A percentile compares a stretch with the other conserved stretches of the same genome.
phyloP scores from a whole-genome alignment of 2,329 filamentous ascomycete species.

The Arthroderma sp. region DNA sequence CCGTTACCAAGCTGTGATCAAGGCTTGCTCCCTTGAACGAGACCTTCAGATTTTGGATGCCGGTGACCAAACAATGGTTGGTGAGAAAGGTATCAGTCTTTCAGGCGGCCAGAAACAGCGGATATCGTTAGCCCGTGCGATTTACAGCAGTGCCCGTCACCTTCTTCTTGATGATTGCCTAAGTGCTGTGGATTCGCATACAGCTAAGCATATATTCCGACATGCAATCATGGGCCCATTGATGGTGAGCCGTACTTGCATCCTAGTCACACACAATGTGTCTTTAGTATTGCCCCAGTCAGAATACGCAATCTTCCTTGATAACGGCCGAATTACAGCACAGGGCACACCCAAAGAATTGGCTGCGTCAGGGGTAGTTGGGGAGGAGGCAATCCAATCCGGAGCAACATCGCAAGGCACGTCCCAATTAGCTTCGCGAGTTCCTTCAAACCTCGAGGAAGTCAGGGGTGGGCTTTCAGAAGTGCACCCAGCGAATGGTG shows the following conservation, averaged over 20 bases:
- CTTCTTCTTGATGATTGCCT: slow-evolving; percentile 88
- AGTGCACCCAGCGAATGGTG: slow-evolving; percentile 31
- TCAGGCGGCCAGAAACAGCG: slow-evolving; percentile 96
- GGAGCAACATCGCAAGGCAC: slow-evolving; percentile 53
- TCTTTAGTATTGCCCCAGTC: slow-evolving; percentile 72
- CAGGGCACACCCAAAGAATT: slow-evolving; percentile 70
- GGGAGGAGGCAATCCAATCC: slow-evolving; percentile 71
- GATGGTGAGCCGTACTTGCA: slow-evolving; percentile 80
- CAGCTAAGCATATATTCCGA: slow-evolving; percentile 94
- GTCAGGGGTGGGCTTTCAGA: slow-evolving; percentile 36
- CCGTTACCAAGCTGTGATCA: slow-evolving; percentile 75
- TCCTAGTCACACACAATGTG: slow-evolving; percentile 90
- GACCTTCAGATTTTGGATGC: slow-evolving; percentile 86
- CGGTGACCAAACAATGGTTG: slow-evolving; percentile 85
- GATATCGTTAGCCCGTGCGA: slow-evolving; percentile 85
- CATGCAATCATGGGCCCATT: slow-evolving; percentile 80
- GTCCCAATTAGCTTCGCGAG: slow-evolving; percentile 64
- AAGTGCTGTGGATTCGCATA: slow-evolving; percentile 93
- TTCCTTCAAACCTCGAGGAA: slow-evolving; percentile 61
- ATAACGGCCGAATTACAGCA: slow-evolving; percentile 66
- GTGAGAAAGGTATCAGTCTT: slow-evolving; percentile 92
- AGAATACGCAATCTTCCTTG: slow-evolving; percentile 68
- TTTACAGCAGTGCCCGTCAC: slow-evolving; percentile 92
- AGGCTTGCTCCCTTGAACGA: slow-evolving; percentile 79
- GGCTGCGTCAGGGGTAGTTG: slow-evolving; percentile 75